Evolutionary conservation across 208 protist genomes (phyloP), one percentile per base, ranked within the genome.

Genomic region (Acanthamoeba polyphaga): DNA sequence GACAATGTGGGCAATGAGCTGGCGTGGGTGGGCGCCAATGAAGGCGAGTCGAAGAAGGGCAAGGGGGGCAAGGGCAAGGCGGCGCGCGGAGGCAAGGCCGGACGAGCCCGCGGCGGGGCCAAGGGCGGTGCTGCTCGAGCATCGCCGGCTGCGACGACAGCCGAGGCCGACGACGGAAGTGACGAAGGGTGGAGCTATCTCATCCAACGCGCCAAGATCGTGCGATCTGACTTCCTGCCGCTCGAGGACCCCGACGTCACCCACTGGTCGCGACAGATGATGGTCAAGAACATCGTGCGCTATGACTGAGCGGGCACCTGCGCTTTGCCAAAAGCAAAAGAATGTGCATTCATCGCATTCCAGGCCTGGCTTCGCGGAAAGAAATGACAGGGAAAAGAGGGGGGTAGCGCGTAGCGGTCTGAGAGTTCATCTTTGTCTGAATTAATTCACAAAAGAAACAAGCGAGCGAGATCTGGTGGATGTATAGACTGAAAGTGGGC

Each of bases 231-330:
- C 55, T 90, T 90, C 60, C 43, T 90, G 55, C 76, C 76, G 3
- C 76, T 84, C 43, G 76, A 84, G 24, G 84, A 90, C 17, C 55
- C 51, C 15, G 84, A 90, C 46, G 60, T 90, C 29, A 90, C 84
- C 8, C 84, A 90, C 60, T 90, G 84, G 84, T 90, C 84, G 10
- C 46, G 84, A 19, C 84, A 90, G 29, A 90, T 72, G 84, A 9
- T 90, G 53, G 84, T 90, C 64, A 90, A 90, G 84, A 90, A 90
- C 55, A 70, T 90, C n/a, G 84, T 90, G 38, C 84, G 84, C 4
- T 90, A 90, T 24, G 32, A 34, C 29, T 78, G 2, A n/a, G n/a
- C n/a, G n/a, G n/a, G 38, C 38, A 38, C 38, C n/a, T n/a, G n/a
- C n/a, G n/a, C n/a, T n/a, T n/a, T n/a, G n/a, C n/a, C n/a, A n/a